Base-by-base conservation (phyloP, 345 rosid genomes). In the Luvunga scandens region DNA sequence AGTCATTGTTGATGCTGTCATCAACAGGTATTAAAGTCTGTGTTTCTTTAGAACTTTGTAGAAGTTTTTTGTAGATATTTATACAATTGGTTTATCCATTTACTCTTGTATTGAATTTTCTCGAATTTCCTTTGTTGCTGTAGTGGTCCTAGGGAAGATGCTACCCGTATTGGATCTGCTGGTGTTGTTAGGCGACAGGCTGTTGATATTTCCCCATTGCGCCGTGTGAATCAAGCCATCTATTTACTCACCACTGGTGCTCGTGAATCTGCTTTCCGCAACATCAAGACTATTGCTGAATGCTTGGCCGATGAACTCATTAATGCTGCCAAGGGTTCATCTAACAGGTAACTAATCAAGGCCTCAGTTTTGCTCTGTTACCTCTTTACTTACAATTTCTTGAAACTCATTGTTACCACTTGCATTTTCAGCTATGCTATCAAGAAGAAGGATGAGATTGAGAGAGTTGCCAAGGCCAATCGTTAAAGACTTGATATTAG, bases 141-240 rank as follows among this genome's bases (percentile, higher is more conserved):
- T 73, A 95, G 99, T 86, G 99, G 99, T 48, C 99, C 99, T 0
- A 89, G 98, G 72, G 99, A 95, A 76, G 99, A 93, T 86, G 99
- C 99, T 9, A 93, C 99, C 1, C 89, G 98, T 38, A 95, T 95
- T 79, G 99, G 99, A 14, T 95, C 98, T 71, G 98, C 99, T 74
- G 99, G 99, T 89, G 98, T 93, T 79, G 99, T 95, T 21, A 89
- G 99, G 82, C 93, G 98, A 65, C 99, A 95, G 84, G 99, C 98
- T 5, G 98, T 95, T 66, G 99, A 93, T 92, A 92, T 95, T 85
- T 93, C 98, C 75, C 99, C 99, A 3, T 77, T 95, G 34, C 87
- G 98, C 34, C 94, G 98, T 60, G 98, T 95, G 21, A 95, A 95
- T 76, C 98, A 92, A 79, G 99, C 98, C 0, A 87, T 95, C 76